Evolutionary conservation across 2,329 filamentous ascomycete genomes (phyloP).

Genomic region (Fusarium haematococcum): DNA sequence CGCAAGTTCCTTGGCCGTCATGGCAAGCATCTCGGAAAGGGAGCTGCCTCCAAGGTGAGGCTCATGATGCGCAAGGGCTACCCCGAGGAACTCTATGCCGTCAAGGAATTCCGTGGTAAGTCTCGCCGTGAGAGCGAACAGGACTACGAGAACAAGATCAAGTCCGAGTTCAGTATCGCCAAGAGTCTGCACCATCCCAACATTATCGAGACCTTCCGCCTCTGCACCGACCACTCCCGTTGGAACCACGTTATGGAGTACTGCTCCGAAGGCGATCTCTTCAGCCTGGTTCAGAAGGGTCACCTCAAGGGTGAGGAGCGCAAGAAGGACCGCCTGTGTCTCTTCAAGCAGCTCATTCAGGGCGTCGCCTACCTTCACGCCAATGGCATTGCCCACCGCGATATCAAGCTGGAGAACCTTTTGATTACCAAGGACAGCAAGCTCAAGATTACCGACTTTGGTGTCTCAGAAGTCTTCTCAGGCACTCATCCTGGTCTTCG

Average conservation of each 20-base stretch:
- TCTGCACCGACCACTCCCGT: constrained; percentile 79
- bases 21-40: constrained; percentile 82
- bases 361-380: constrained; percentile 85
- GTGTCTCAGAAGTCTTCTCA: constrained; percentile 86
- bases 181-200: constrained; percentile 89
- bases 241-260: constrained; percentile 97
- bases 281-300: constrained; percentile 77
- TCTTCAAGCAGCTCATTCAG: constrained; percentile 90
- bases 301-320: constrained; percentile 75
- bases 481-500: constrained; percentile 84
- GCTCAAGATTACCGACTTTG: constrained; percentile 93
- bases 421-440: constrained; percentile 83
- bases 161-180: constrained; percentile 89
- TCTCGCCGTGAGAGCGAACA: constrained; percentile 74
- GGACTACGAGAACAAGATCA: constrained; percentile 90
- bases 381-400: constrained; percentile 88
- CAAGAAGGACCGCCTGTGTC: constrained; percentile 77
- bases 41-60: constrained; percentile 84
- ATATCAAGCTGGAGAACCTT: constrained; percentile 91
- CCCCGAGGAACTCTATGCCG: constrained; percentile 77
- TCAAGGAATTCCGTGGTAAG: constrained; percentile 87
- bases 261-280: constrained; percentile 85
- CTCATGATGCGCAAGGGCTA: constrained; percentile 80
- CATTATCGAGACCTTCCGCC: constrained; percentile 81
- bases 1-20: constrained; percentile 78